phyloP scores from a whole-genome alignment of 2,329 filamentous ascomycete genomes.

The Xylariaceae sp. region DNA sequence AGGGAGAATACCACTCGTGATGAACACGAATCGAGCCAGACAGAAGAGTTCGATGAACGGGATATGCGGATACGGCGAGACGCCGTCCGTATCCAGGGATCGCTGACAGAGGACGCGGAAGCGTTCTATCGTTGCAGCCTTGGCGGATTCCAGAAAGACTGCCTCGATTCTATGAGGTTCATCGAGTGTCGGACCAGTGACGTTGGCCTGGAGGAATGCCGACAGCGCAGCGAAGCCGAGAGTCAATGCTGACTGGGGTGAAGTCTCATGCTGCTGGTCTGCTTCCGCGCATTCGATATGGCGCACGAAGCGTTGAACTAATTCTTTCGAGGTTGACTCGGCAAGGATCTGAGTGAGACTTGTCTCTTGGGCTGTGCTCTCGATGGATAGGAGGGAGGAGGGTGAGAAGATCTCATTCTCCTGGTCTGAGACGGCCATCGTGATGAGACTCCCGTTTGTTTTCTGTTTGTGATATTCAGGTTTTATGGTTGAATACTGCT shows the following conservation, averaged over 20 bases:
- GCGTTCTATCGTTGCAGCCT: constrained; percentile 10
- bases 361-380: constrained; percentile 4
- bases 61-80: constrained; percentile 78
- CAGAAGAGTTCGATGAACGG: constrained; percentile 80
- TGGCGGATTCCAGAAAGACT: constrained; percentile 34
- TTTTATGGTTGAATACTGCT: no score
- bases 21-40: constrained; percentile 55
- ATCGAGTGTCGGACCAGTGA: constrained; percentile 65
- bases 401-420: constrained; percentile 4
- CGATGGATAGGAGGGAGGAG: constrained; percentile 6
- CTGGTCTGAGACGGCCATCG: no score
- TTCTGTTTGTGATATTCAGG: no score
- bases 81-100: constrained; percentile 73
- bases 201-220: constrained; percentile 67
- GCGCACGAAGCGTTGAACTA: constrained; percentile 10
- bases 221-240: constrained; percentile 61
- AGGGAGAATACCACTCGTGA: constrained; percentile 31
- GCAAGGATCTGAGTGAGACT: constrained; percentile 5
- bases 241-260: constrained; percentile 15
- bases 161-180: constrained; percentile 15
- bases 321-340: constrained; percentile 2
- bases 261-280: not conserved
- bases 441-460: no score
- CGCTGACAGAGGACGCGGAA: constrained; percentile 48
- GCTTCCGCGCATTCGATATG: not conserved